Base-by-base conservation (phyloP, 2,329 filamentous ascomycete species). In the Xylariales sp. region DNA sequence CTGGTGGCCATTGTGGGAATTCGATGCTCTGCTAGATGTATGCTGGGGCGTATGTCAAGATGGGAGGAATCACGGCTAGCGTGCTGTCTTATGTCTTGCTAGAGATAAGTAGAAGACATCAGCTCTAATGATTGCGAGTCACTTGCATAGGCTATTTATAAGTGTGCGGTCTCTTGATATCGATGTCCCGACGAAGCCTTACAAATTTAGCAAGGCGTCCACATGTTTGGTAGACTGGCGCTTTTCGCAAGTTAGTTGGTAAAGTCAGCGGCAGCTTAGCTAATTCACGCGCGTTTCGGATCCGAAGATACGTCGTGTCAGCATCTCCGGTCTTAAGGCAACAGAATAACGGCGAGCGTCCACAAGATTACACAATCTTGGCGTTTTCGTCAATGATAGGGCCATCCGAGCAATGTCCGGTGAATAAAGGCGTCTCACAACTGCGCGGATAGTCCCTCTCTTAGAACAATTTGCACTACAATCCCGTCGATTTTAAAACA, bases 1-100 rank as follows among this genome's bases (percentile, higher is more conserved):
- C 64, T 23, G 56, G 48, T 52, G 3, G 60, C 63, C 74, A 75
- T 75, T 50, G 23, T 73, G 63, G 18, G 43, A 49, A 28, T 16
- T 14, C 48, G 10, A 10, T 18, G 14, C 14, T 50, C 28, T 23
- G 8, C 28, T 57, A 6, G 50, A 49, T 54, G 41, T 30, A 3
- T 10, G 10, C 9, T 43, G 28, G 36, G 7, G 45, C 5, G 12
- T 8, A 57, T 62, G 5, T 41, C n/a, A 39, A 9, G 23, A 55
- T 16, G 30, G 36, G 12, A 34, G 54, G 16, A 28, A 14, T 55
- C 16, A 10, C 6, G 12, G 23, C 6, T 3, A n/a, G 6, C 34
- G 8, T 53, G 43, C 18, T 64, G 45, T 16, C 41, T 41, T 41
- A 43, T 50, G 34, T 64, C 14, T 60, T 56, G 55, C 8, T n/a